Base-by-base conservation (phyloP, 345 rosid species). In the Linum trigynum region DNA sequence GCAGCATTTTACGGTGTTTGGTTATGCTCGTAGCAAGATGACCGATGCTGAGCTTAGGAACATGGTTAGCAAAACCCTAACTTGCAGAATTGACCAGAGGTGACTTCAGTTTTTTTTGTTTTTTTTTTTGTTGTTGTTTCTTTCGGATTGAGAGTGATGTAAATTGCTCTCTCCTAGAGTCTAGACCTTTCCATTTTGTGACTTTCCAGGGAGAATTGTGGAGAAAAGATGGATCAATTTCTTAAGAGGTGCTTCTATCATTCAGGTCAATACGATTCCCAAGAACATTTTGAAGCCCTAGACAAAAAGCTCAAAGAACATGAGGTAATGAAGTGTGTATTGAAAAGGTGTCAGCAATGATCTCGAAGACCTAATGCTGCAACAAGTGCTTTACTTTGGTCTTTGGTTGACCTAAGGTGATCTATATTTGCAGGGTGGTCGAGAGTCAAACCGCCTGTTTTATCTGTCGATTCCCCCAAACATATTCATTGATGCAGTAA, bases 11-110 rank as follows among this genome's bases (percentile, higher is more conserved):
- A 88, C 97, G 1, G 72, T 94, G 55, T 94, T 68, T 11, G 99
- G 99, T 58, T 94, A 94, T 82, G 92, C 99, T 57, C 83, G 99
- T 78, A 94, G 97, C 80, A 90, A 90, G 78, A 94, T 94, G 99
- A 84, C 89, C 1, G 96, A 90, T 78, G 92, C 77, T 36, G 99
- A 94, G 66, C 96, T 94, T 41, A 79, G 97, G 76, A 77, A 71
- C 77, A 88, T 94, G 96, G 92, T 94, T 73, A 90, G 99, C 97
- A 82, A 71, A 84, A 94, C 99, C 14, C 83, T 94, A 48, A 88
- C 97, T 55, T 94, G 99, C 85, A 85, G 97, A 74, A 90, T 94
- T 72, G 99, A 94, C 76, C 85, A 90, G 79, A 90, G 97, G 97
- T 88, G 55, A 80, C 67, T 69, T 5, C 38, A 5, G 58, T 2